phyloP scores from a whole-genome alignment of 1,284 basidiomycete species.

The Ceratobasidium sp. region DNA sequence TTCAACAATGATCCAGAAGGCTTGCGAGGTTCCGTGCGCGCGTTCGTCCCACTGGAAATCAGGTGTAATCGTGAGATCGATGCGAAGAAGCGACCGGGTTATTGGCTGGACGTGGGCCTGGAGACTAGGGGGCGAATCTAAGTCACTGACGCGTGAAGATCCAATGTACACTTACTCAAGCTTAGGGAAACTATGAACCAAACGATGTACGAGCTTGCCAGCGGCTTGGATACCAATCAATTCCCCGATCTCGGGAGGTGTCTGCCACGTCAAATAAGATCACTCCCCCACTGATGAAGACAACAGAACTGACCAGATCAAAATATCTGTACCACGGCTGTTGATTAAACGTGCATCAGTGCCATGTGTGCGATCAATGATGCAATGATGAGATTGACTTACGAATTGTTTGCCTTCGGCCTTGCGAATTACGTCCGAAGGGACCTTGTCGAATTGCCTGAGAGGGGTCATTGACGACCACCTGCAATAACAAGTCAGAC shows the following conservation, averaged over 20 bases:
- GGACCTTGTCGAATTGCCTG: slow-evolving; percentile 91
- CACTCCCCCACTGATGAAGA: slow-evolving; percentile 11
- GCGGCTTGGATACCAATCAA: slow-evolving; percentile 92
- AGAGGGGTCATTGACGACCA: slow-evolving; percentile 98
- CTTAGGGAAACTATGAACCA: slow-evolving; percentile 96
- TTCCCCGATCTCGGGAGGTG: slow-evolving; percentile 87
- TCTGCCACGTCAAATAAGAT: slow-evolving; percentile 50
- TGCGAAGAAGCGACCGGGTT: slow-evolving; percentile 83
- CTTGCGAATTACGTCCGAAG: slow-evolving; percentile 84
- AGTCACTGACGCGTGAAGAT: slow-evolving; percentile 17
- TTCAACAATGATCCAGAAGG: slow-evolving; percentile 92
- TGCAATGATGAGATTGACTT: slow-evolving; percentile 49
- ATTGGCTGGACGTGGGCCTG: slow-evolving; percentile 95
- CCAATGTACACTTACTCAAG: slow-evolving; percentile 66
- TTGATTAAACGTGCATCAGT: slow-evolving; percentile 39
- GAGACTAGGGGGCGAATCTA: slow-evolving; percentile 56
- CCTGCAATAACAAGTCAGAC: slow-evolving; percentile 52
- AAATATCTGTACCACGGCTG: slow-evolving; percentile 96
- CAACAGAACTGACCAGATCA: slow-evolving; percentile 65
- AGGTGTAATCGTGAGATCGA: slow-evolving; percentile 89
- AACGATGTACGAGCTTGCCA: slow-evolving; percentile 87
- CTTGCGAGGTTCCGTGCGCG: slow-evolving; percentile 85
- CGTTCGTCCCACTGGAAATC: slow-evolving; percentile 98
- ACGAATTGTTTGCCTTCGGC: slow-evolving; percentile 98
- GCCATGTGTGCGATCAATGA: slow-evolving; percentile 24